phyloP scores from a whole-genome alignment of 2,329 filamentous ascomycete genomes.

The Scytalidium sp. region DNA sequence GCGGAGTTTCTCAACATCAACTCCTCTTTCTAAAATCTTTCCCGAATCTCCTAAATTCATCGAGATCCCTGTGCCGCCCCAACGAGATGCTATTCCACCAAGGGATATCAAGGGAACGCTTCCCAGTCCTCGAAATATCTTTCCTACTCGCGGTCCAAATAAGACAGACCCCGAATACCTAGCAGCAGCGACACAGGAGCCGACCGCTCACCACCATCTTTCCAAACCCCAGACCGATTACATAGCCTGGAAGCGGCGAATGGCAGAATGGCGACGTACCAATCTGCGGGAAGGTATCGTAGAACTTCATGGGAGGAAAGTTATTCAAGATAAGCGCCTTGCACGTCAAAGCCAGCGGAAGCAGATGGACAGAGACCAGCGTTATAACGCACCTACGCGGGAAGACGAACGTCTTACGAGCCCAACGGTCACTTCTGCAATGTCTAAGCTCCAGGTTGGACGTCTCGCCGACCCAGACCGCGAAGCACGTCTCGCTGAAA shows the following conservation, averaged over 20 bases:
- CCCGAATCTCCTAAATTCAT: conserved; percentile 90
- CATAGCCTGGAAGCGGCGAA: conserved; percentile 63
- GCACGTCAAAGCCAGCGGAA: conserved; percentile 42
- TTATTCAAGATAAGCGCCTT: conserved; percentile 32
- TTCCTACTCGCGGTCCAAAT: conserved; percentile 54
- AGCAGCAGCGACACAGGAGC: conserved; percentile 52
- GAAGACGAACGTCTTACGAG: conserved; percentile 76
- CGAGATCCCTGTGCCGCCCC: conserved; percentile 73
- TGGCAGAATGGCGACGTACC: conserved; percentile 68
- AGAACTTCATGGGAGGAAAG: conserved; percentile 67
- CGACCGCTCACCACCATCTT: conserved; percentile 28
- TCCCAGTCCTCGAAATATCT: conserved; percentile 79
- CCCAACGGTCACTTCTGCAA: conserved; percentile 57
- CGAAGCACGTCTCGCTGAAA: conserved; percentile 48
- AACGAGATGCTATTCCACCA: conserved; percentile 44
- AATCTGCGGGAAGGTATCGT: conserved; percentile 71
- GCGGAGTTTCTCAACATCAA: conserved; percentile 43
- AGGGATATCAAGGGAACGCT: conserved; percentile 69
- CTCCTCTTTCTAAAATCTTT: conserved; percentile 49
- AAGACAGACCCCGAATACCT: conserved; percentile 65
- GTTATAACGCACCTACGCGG: conserved; percentile 62
- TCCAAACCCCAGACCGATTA: conserved; percentile 22
- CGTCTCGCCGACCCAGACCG: conserved; percentile 61
- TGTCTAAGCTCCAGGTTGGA: conserved; percentile 43
- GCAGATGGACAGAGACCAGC: conserved; percentile 42